Percentiles rank a stretch among this genome's conserved stretches.
Conservation (phyloP, 2,329 filamentous ascomycete genomes). For the Ceratocystis ficicola region DNA sequence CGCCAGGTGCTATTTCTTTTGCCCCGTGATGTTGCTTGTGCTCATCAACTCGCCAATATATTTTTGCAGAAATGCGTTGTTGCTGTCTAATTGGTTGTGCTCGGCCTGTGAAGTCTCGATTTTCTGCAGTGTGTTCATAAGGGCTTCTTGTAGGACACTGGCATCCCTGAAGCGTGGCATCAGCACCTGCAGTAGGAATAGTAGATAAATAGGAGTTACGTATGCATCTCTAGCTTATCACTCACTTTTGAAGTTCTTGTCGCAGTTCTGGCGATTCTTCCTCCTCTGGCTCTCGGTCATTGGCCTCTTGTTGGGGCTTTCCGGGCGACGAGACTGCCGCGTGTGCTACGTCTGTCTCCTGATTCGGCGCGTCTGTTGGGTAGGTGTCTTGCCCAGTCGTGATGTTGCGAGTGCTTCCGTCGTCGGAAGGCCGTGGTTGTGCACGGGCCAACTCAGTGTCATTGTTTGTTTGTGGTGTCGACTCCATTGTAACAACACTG, state of each 20-base stretch:
- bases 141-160: constrained; percentile 73
- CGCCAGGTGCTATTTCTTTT: constrained; percentile 38
- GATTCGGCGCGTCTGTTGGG: too few relatives aligned
- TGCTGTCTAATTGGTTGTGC: constrained; percentile 90
- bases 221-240: too few relatives aligned
- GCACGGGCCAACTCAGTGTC: too few relatives aligned
- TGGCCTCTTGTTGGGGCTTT: not conserved
- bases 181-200: not conserved
- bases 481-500: not conserved
- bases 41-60: constrained; percentile 96
- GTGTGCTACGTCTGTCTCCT: too few relatives aligned
- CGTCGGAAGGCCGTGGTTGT: too few relatives aligned
- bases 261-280: not conserved
- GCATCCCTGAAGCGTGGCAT: constrained; percentile 54
- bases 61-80: constrained; percentile 95
- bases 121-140: constrained; percentile 79
- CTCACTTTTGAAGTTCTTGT: not conserved
- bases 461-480: not conserved
- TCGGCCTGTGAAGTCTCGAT: constrained; percentile 91
- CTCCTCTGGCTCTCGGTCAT: not conserved
- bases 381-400: too few relatives aligned
- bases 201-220: not conserved
- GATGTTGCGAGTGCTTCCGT: too few relatives aligned
- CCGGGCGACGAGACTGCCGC: not conserved
- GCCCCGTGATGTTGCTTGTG: constrained; percentile 59